These are phyloP conservation scores for Choiromyces venosus DNA, from an alignment of 495 filamentous ascomycete species.

Conservation along the genomic window DNA sequence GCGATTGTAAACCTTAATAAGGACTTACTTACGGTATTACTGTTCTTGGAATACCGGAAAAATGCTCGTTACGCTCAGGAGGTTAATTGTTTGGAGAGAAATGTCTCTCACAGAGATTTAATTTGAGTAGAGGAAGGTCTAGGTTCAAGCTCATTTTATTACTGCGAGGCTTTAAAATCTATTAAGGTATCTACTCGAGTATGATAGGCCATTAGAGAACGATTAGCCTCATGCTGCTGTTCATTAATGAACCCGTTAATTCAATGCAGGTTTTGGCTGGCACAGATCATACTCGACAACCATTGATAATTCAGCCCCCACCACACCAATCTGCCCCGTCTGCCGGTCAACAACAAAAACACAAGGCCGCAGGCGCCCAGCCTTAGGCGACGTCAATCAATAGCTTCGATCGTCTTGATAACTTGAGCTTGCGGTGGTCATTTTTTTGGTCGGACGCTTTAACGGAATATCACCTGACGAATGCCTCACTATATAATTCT, in stretches of 20 bases:
- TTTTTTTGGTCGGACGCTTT: neutral
- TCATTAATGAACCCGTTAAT: neutral
- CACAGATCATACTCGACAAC: neutral
- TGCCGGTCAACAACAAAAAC: neutral
- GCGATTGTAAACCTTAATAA: neutral
- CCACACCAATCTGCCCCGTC: neutral
- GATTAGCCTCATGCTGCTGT: neutral
- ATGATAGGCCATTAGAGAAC: too few relatives aligned
- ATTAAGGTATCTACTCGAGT: neutral
- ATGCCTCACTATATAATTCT: conserved; percentile 1
- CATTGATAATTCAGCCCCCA: neutral
- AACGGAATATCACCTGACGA: neutral
- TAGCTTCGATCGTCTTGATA: neutral
- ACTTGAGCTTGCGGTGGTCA: neutral
- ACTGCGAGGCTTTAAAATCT: neutral
- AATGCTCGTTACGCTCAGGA: neutral
- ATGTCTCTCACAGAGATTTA: neutral
- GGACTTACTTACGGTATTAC: neutral
- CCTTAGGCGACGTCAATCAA: neutral
- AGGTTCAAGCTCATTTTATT: neutral
- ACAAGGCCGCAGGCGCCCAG: neutral
- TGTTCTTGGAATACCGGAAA: too few relatives aligned
- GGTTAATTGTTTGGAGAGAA: neutral
- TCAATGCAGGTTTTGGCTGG: neutral
- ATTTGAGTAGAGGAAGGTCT: neutral